phyloP scores from a whole-genome alignment of 805 yeast species.

The Saturnispora bothae region DNA sequence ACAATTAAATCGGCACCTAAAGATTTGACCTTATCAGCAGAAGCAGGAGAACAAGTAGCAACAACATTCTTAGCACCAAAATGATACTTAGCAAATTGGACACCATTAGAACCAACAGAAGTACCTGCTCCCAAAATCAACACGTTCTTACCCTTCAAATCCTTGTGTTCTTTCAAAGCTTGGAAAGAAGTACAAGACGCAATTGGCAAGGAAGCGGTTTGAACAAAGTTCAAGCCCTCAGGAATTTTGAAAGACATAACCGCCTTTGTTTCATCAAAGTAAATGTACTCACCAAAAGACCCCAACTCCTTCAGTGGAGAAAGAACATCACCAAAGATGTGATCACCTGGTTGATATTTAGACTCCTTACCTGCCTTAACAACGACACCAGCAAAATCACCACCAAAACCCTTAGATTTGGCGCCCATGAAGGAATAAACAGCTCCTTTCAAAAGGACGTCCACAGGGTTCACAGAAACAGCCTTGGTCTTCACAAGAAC shows the following conservation, averaged over 20 bases:
- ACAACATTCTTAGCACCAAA: constrained; percentile 41
- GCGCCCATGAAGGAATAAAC: constrained; percentile 9
- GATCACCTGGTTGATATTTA: constrained; percentile 15
- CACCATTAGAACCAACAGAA: constrained; percentile 47
- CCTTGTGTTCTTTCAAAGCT: constrained; percentile 8
- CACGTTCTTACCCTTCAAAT: constrained; percentile 32
- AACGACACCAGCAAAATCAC: constrained; percentile 20
- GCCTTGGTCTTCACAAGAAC: constrained; percentile 15
- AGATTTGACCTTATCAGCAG: constrained; percentile 17
- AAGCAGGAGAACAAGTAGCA: constrained; percentile 35
- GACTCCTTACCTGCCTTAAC: constrained; percentile 15
- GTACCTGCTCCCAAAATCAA: constrained; percentile 70
- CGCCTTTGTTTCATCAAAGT: constrained; percentile 25
- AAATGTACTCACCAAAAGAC: constrained; percentile 36
- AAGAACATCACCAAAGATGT: constrained; percentile 14
- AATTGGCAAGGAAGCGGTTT: constrained; percentile 60
- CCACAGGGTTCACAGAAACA: constrained; percentile 18
- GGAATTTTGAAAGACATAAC: constrained; percentile 32
- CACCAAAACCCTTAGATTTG: constrained; percentile 14
- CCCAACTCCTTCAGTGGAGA: constrained; percentile 22
- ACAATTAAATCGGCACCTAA: constrained; percentile 49
- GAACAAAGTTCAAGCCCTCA: constrained; percentile 32
- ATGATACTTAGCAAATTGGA: constrained; percentile 45
- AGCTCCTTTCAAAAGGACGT: constrained; percentile 10
- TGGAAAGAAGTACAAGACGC: constrained; percentile 53